Evolutionary conservation across 345 rosid genomes (phyloP), one percentile per base, ranked within the genome.

Genomic region (Syzygium aqueum): DNA sequence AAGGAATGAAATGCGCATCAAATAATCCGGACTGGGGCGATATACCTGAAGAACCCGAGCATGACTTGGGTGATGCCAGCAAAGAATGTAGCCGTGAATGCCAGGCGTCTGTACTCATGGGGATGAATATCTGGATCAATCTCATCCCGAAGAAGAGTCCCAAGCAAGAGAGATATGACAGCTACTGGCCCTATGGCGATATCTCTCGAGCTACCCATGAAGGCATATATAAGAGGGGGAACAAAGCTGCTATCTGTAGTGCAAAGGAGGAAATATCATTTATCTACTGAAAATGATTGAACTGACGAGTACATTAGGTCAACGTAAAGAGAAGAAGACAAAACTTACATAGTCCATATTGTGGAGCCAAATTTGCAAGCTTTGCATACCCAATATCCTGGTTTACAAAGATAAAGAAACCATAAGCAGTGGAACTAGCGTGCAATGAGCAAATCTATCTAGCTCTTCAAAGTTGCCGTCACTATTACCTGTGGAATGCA

Each of bases 171-270:
- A 50, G 95, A 92, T 27, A 90, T 88, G 25, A 92, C 92, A 13
- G 94, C 91, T 12, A 92, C 92, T 12, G 94, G 94, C 23, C 95
- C 94, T 9, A 94, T 88, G 28, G 91, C 95, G 16, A 92, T 61
- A 49, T 94, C 92, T 85, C 86, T 90, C 43, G 95, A 94, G 86
- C 93, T 94, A 50, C 95, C 95, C 90, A 92, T 84, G 86, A 92
- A 86, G 12, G 95, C 89, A 61, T 92, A 92, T 56, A 94, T 87
- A 82, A 93, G 89, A 30, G 94, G 94, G 46, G 95, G 95, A 86
- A 94, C 94, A 84, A 94, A 92, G 88, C 94, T 92, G 56, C 92
- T 90, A 86, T 92, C 95, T 94, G 78, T 33, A 50, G 56, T 10
- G 9, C 53, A 65, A 27, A 1, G 22, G 37, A 59, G 30, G 54